Base-by-base conservation (phyloP, 352 stramenopile genomes). In the Elongisporangium anandrum region DNA sequence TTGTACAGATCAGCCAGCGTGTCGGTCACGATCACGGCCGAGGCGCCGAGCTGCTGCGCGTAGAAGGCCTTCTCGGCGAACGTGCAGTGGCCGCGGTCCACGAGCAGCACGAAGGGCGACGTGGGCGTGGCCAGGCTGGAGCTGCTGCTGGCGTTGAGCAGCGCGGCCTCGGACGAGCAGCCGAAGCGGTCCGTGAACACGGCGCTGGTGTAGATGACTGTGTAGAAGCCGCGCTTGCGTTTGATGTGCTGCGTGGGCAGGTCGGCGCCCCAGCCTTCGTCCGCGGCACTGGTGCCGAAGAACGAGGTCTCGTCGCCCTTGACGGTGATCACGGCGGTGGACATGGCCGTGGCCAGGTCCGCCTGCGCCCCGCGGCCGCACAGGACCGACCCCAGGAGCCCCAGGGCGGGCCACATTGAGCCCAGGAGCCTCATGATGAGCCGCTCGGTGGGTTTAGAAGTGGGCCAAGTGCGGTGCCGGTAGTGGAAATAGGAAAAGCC, bases 11-110 rank as follows among this genome's bases (percentile, higher is more conserved):
- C 65, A 56, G 78, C 68, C 19, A 81, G 69, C 39, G 82, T 91
- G 66, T 95, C 85, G 15, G 83, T 87, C 39, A 94, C 69, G 23
- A 96, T 69, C 13, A 96, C 60, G 26, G 85, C 78, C 13, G 70
- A 63, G 4, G 85, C 85, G 52, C 85, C 87, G 12, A 88, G 63
- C 45, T 80, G 60, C 56, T 92, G 73, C 3, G 87, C 87, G 55
- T 84, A 80, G 41, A 73, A 68, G 4, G 84, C 76, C 67, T 96
- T 96, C 50, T 91, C 72, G 2, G 72, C 69, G 63, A 90, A 96
- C 7, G 82, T 76, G 72, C 87, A 95, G 39, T 55, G 52, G 0
- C 85, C 85, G 54, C 87, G 82, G 60, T 92, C 73, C 22, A 94
- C 79, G 17, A 94, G 54, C 52, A 94, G 60, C 50, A 88, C 73